Percentiles rank a stretch among this genome's conserved stretches.
phyloP scores from a whole-genome alignment of 768 basidiomycete species.

The Leccinum sublutescens region DNA sequence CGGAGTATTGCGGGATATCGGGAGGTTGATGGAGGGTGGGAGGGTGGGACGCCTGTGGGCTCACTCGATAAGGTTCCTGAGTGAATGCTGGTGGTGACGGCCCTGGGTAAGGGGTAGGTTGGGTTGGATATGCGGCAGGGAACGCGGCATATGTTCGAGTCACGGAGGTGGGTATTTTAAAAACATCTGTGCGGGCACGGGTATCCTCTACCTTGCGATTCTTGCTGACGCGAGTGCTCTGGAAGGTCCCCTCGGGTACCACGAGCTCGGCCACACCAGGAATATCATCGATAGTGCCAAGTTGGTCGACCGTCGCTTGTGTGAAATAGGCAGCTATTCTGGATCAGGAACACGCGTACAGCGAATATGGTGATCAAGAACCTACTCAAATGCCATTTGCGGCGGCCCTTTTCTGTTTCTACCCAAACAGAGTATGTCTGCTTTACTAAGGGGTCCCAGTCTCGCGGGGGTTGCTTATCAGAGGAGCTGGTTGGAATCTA shows the following conservation, averaged over 20 bases:
- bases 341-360: conserved; percentile 20
- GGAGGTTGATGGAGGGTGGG: conserved; percentile 19
- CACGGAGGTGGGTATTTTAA: conserved; percentile 32
- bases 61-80: conserved; percentile 25
- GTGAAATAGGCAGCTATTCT: conserved; percentile 78
- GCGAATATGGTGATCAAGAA: conserved; percentile 9
- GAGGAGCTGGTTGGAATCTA: conserved; percentile 28
- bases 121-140: conserved; percentile 33
- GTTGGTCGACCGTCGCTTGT: conserved; percentile 66
- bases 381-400: conserved; percentile 85
- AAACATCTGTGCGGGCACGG: conserved; percentile 31
- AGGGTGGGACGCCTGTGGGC: conserved; percentile 24
- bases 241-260: conserved; percentile 69
- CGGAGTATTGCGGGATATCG: too few species aligned
- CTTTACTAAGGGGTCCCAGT: conserved; percentile 73
- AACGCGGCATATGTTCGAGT: conserved; percentile 44
- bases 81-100: conserved; percentile 19
- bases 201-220: conserved; percentile 44
- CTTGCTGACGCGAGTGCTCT: conserved; percentile 61
- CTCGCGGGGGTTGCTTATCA: conserved; percentile 53
- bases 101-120: conserved; percentile 26
- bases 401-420: conserved; percentile 56
- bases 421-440: conserved; percentile 85
- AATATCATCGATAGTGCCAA: conserved; percentile 71
- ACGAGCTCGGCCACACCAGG: conserved; percentile 53